These are phyloP conservation scores for Filobasidium wieringae DNA, from an alignment of 768 basidiomycete genomes.

Conservation along the genomic window DNA sequence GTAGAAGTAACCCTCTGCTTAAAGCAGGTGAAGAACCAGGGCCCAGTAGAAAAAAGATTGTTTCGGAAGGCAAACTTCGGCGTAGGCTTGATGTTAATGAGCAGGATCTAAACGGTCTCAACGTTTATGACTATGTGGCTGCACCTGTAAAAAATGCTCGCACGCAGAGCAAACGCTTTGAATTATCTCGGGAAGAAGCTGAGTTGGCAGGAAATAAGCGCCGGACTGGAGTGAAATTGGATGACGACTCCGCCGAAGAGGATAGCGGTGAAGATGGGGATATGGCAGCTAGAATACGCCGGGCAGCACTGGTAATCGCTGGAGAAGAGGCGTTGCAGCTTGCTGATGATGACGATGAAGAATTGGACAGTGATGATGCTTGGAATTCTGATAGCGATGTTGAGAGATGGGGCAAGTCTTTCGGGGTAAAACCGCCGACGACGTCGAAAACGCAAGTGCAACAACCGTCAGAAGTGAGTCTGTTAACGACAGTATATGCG, in stretches of 20 bases:
- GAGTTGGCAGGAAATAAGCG: conserved; percentile 6
- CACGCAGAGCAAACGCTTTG: conserved; percentile 1
- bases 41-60: too few species aligned
- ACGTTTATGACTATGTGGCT: conserved; percentile 7
- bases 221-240: conserved; percentile 2
- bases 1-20: too few species aligned
- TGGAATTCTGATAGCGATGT: conserved; percentile 39
- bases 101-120: conserved; percentile 5
- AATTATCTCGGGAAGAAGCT: conserved; percentile 18
- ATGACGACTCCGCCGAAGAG: conserved; percentile 32
- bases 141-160: conserved; percentile 6
- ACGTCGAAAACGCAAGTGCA: too few species aligned
- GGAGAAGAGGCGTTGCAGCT: conserved; percentile 27
- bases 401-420: conserved; percentile 34
- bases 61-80: too few species aligned
- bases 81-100: too few species aligned
- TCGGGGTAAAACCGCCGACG: conserved; percentile 3
- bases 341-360: conserved; percentile 30
- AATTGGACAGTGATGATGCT: conserved; percentile 40
- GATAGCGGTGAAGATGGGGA: conserved; percentile 39
- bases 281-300: conserved; percentile 33
- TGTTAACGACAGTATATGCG: too few species aligned
- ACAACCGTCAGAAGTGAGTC: too few species aligned
- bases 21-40: too few species aligned
- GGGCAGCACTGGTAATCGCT: conserved; percentile 36